These are phyloP conservation scores for Hordeum marinum DNA, from an alignment of 176 grass and related monocot species.

Conservation along the genomic window DNA sequence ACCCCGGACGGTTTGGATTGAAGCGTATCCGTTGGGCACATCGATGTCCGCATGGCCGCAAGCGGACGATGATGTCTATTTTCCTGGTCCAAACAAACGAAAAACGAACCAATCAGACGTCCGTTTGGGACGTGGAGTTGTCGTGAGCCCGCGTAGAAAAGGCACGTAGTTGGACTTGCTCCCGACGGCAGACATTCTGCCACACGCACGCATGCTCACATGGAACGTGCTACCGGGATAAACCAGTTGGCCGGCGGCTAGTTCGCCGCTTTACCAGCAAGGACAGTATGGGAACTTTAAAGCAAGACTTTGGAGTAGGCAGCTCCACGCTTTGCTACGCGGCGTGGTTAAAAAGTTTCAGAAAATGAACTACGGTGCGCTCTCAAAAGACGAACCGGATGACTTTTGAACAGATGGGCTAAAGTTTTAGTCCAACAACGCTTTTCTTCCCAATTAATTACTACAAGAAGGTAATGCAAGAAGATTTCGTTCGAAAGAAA, in stretches of 20 bases:
- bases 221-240: not conserved
- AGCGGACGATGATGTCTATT: no score
- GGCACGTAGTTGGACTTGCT: not conserved
- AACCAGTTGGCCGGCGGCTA: not conserved
- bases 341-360: not conserved
- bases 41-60: no score
- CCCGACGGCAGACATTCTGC: not conserved
- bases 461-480: not conserved
- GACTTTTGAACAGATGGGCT: not conserved
- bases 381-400: not conserved
- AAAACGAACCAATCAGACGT: no score
- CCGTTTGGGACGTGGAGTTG: no score
- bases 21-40: no score
- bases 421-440: not conserved
- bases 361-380: not conserved
- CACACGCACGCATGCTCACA: not conserved
- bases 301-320: not conserved
- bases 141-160: not conserved
- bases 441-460: not conserved
- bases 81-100: no score
- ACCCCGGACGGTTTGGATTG: no score
- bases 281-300: not conserved
- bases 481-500: not conserved
- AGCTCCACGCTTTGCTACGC: not conserved
- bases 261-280: not conserved